These are phyloP conservation scores for Pyrenochaeta sp. DNA, from an alignment of 2,329 filamentous ascomycete genomes.

Conservation along the genomic window DNA sequence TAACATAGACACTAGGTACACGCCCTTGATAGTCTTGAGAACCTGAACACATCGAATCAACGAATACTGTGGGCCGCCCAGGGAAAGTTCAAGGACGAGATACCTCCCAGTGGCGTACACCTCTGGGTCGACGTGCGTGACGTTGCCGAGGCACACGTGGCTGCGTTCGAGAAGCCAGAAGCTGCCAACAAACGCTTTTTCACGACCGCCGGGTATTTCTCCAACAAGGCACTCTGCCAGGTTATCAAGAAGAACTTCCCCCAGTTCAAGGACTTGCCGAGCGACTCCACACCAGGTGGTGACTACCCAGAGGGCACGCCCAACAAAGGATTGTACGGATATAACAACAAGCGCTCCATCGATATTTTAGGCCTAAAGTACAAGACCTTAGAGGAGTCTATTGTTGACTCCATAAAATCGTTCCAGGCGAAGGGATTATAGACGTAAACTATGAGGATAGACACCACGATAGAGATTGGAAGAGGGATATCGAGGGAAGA, in stretches of 20 bases:
- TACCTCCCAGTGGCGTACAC: conserved; percentile 66
- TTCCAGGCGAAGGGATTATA: conserved; percentile 64
- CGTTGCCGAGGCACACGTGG: conserved; percentile 70
- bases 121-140: conserved; percentile 61
- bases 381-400: conserved; percentile 64
- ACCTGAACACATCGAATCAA: conserved; percentile 77
- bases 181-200: conserved; percentile 71
- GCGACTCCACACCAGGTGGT: conserved; percentile 52
- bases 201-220: conserved; percentile 65
- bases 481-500: background rate
- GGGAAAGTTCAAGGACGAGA: conserved; percentile 66
- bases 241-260: conserved; percentile 66
- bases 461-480: background rate
- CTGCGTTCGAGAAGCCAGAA: conserved; percentile 63
- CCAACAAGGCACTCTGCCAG: conserved; percentile 66
- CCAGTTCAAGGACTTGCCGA: conserved; percentile 61
- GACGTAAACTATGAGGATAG: no score
- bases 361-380: conserved; percentile 69
- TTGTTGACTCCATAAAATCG: conserved; percentile 70
- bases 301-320: conserved; percentile 57
- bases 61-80: conserved; percentile 70
- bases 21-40: conserved; percentile 68
- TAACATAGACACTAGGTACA: conserved; percentile 50
- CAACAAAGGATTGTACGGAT: conserved; percentile 53
- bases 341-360: conserved; percentile 64